phyloP scores from a whole-genome alignment of 805 yeast species.

The Barnettozyma pratensis region DNA sequence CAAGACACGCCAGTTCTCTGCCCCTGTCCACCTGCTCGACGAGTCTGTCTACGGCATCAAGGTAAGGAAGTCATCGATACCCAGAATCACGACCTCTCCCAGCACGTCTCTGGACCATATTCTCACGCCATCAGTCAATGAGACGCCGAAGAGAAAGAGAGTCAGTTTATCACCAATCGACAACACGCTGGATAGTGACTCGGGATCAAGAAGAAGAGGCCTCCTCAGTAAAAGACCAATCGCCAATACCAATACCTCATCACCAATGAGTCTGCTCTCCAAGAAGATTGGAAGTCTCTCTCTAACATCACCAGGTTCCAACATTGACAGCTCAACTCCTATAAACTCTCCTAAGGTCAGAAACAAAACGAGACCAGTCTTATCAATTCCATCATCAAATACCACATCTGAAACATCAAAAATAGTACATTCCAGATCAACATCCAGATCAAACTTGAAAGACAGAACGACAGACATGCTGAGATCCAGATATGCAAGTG shows the following conservation, averaged over 20 bases:
- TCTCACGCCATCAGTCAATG: background rate
- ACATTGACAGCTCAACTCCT: slow-evolving; percentile 3
- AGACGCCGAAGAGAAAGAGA: background rate
- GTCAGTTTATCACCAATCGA: slow-evolving; percentile 10
- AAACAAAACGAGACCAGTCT: background rate
- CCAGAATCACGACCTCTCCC: slow-evolving; percentile 21
- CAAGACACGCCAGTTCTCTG: slow-evolving; percentile 17
- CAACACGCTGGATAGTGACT: background rate
- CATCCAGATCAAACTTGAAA: background rate
- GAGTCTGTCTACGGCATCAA: slow-evolving; percentile 10
- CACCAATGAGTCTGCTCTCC: slow-evolving; percentile 18
- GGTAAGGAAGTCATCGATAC: slow-evolving; percentile 17
- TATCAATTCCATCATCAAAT: background rate
- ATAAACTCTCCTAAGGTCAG: slow-evolving; percentile 5
- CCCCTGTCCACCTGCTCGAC: slow-evolving; percentile 16
- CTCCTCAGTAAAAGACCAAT: too few relatives aligned
- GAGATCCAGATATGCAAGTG: background rate
- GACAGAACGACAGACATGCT: background rate
- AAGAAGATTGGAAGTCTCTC: slow-evolving; percentile 10
- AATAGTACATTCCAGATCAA: background rate
- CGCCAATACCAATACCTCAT: slow-evolving; percentile 2
- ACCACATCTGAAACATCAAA: background rate
- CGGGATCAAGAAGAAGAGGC: background rate
- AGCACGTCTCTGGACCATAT: background rate
- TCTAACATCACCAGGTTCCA: slow-evolving; percentile 7